Evolutionary conservation across 805 yeast species (phyloP), one percentile per base, ranked within the genome.

Genomic region (Naumovozyma baii): DNA sequence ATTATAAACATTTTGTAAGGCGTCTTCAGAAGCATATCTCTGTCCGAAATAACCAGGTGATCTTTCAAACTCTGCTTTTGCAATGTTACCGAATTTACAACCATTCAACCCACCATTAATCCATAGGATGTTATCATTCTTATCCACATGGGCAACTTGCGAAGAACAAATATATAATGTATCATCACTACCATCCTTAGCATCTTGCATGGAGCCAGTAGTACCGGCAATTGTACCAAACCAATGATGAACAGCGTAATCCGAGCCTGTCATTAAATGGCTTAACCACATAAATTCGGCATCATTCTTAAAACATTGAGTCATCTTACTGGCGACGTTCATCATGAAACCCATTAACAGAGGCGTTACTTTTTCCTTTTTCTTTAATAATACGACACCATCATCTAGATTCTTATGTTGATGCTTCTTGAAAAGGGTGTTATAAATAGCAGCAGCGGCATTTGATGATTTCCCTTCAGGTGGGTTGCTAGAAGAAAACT

Each of bases 251-350:
- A 64, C 59, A 16, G 58, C 59, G 43, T 64, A 66, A 20, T 57
- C 52, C 36, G 57, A 52, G 4, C 65, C 66, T 9, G 57, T 41
- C 18, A 67, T 55, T 3, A 69, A 47, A 55, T 74, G 71, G 2
- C 81, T 81, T 26, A 81, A 54, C 87, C 87, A 80, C 51, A 80
- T 76, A 48, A 80, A 64, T 51, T 81, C 88, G 48, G 81, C 81
- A 43, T 81, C 90, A 18, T 88, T 88, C 68, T 80, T 80, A n/a
- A 78, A 50, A 39, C 57, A 55, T 29, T 29, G 13, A 8, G 7
- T 29, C 22, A 50, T 33, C 25, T 50, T 52, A 5, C 44, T 50
- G 18, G 46, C 49, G 17, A 54, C 42, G 36, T 54, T 46, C 18
- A 54, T 39, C 41, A 52, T 41, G 25, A 47, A 41, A 1, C 57